A percentile compares a stretch with the other conserved stretches of the same genome.
Conservation (phyloP, 2,329 filamentous ascomycete genomes). For the Waltergamsia citrina region DNA sequence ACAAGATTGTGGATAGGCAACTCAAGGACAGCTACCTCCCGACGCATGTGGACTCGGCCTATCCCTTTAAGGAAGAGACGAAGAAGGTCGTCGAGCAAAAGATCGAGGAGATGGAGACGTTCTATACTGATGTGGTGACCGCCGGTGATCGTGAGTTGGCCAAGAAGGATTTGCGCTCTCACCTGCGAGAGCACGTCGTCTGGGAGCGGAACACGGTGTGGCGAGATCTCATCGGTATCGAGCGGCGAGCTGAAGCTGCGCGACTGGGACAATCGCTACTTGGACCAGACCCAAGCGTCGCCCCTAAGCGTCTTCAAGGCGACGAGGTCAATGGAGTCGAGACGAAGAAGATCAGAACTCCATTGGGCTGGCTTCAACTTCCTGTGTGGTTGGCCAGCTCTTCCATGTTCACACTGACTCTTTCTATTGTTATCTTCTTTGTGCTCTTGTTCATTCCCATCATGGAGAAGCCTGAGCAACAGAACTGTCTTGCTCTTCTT, state of each 20-base stretch:
- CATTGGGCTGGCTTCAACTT: conserved; percentile 65
- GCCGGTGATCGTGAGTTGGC: conserved; percentile 69
- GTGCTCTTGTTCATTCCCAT: conserved; percentile 68
- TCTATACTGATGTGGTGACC: conserved; percentile 76
- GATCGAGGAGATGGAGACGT: conserved; percentile 64
- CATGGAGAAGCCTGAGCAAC: conserved; percentile 80
- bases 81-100: conserved; percentile 61
- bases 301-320: conserved; percentile 68
- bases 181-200: conserved; percentile 91
- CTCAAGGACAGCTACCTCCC: conserved; percentile 71
- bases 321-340: conserved; percentile 59
- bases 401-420: conserved; percentile 68
- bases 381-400: conserved; percentile 79
- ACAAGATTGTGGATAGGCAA: conserved; percentile 84
- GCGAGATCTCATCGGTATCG: conserved; percentile 97
- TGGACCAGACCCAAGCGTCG: conserved; percentile 60
- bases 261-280: conserved; percentile 81
- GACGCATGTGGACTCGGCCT: conserved; percentile 63
- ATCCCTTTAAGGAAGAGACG: conserved; percentile 70
- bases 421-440: conserved; percentile 64
- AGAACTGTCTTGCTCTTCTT: conserved; percentile 90
- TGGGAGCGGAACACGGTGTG: conserved; percentile 99
- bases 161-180: conserved; percentile 76
- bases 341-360: conserved; percentile 66
- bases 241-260: conserved; percentile 88